These are phyloP conservation scores for Cenococcum geophilum DNA, from an alignment of 495 filamentous ascomycete genomes.

Conservation along the genomic window DNA sequence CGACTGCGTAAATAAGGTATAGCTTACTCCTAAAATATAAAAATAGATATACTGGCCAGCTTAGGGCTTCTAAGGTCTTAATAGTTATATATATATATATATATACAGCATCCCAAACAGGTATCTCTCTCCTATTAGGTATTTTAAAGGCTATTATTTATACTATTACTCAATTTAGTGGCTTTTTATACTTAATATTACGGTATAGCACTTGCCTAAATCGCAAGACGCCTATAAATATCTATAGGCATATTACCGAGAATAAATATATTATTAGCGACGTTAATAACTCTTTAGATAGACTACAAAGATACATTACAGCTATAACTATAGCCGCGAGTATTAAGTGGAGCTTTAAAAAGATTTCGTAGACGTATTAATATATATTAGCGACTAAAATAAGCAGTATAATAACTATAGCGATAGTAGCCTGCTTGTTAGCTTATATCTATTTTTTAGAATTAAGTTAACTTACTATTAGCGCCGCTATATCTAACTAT, in stretches of 20 bases:
- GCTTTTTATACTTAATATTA: too few relatives aligned
- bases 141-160: not conserved
- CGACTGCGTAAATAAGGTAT: too few relatives aligned
- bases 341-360: slow-evolving; percentile 1
- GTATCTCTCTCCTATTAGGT: not conserved
- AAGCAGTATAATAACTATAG: not conserved
- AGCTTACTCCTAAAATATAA: too few relatives aligned
- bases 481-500: too few relatives aligned
- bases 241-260: not conserved
- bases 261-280: not conserved
- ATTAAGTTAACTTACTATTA: too few relatives aligned
- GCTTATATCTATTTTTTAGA: not conserved
- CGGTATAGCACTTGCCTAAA: not conserved
- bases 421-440: not conserved
- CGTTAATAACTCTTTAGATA: not conserved
- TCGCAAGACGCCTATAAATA: not conserved
- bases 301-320: not conserved
- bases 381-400: not conserved
- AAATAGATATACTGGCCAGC: not conserved
- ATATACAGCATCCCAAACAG: not conserved
- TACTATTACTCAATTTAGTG: not conserved
- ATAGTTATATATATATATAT: too few relatives aligned
- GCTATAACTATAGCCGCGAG: not conserved
- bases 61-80: not conserved
- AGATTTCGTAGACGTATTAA: not conserved